phyloP scores from a whole-genome alignment of 495 filamentous ascomycete genomes.

The Trichoderma asperelloides region DNA sequence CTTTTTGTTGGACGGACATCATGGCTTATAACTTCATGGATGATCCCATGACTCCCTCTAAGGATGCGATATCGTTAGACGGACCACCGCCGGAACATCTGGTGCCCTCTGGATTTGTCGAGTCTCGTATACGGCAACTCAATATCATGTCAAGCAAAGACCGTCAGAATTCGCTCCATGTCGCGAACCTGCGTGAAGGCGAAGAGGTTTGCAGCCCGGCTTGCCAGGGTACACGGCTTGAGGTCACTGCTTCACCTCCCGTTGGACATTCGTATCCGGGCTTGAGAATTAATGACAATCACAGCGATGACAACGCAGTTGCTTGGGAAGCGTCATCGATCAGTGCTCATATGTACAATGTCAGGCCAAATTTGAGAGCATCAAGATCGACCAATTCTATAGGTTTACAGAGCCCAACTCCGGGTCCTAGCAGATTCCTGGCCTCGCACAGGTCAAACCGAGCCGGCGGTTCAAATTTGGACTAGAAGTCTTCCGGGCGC shows the following conservation, averaged over 20 bases:
- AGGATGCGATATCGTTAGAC: not conserved
- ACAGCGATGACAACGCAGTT: not conserved
- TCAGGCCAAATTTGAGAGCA: not conserved
- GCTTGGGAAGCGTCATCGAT: not conserved
- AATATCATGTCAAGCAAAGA: not conserved
- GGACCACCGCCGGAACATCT: not conserved
- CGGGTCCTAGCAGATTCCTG: not conserved
- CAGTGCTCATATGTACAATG: not conserved
- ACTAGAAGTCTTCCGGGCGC: not conserved
- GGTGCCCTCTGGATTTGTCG: not conserved
- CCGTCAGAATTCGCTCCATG: not conserved
- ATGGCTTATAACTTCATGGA: not conserved
- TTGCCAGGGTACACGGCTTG: not conserved
- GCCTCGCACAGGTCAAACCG: not conserved
- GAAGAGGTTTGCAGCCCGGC: not conserved
- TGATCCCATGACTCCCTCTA: not conserved
- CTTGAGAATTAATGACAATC: not conserved
- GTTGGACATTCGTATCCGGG: conserved; percentile 1
- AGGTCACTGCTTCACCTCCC: conserved; percentile 1
- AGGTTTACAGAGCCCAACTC: not conserved
- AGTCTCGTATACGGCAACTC: not conserved
- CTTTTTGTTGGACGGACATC: not conserved
- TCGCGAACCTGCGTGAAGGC: not conserved
- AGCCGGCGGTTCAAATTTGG: not conserved
- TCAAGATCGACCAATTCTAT: not conserved